Evolutionary conservation across 2,329 filamentous ascomycete species (phyloP).

Genomic region (Madurella fahalii): DNA sequence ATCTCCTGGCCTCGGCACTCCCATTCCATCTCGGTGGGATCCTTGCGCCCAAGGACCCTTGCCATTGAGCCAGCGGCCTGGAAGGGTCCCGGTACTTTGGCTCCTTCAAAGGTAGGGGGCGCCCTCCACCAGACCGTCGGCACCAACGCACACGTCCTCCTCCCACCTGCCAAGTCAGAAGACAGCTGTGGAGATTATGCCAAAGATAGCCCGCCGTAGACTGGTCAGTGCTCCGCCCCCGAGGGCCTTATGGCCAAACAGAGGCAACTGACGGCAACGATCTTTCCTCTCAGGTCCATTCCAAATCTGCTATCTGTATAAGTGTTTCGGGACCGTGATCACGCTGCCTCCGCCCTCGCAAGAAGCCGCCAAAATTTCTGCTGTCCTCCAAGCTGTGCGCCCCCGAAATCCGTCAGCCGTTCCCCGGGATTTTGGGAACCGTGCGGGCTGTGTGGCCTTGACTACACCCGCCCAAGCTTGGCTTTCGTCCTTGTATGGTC

Average conservation of each 20-base stretch:
- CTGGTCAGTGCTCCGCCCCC: conserved; percentile 26
- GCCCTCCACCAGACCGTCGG: conserved; percentile 19
- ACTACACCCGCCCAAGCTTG: not conserved
- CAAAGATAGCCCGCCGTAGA: conserved; percentile 20
- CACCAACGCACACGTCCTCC: not conserved
- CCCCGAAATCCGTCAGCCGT: not conserved
- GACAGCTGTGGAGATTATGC: conserved; percentile 20
- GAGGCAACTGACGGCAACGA: conserved; percentile 31
- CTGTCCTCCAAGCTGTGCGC: conserved; percentile 1
- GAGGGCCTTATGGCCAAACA: conserved; percentile 35
- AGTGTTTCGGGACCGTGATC: conserved; percentile 24
- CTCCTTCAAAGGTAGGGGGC: conserved; percentile 23
- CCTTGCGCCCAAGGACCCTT: conserved; percentile 28
- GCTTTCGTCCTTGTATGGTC: not conserved
- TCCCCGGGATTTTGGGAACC: not conserved
- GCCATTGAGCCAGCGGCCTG: conserved; percentile 10
- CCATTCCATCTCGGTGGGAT: conserved; percentile 9
- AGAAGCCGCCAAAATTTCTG: conserved; percentile 8
- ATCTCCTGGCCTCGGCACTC: not conserved
- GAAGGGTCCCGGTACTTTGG: conserved; percentile 11
- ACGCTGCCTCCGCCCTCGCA: conserved; percentile 16
- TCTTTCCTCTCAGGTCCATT: conserved; percentile 18
- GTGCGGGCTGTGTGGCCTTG: not conserved
- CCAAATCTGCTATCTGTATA: conserved; percentile 20
- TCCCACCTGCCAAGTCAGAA: conserved; percentile 1